These are phyloP conservation scores for Acer campestre DNA, from an alignment of 345 rosid species.

Conservation along the genomic window DNA sequence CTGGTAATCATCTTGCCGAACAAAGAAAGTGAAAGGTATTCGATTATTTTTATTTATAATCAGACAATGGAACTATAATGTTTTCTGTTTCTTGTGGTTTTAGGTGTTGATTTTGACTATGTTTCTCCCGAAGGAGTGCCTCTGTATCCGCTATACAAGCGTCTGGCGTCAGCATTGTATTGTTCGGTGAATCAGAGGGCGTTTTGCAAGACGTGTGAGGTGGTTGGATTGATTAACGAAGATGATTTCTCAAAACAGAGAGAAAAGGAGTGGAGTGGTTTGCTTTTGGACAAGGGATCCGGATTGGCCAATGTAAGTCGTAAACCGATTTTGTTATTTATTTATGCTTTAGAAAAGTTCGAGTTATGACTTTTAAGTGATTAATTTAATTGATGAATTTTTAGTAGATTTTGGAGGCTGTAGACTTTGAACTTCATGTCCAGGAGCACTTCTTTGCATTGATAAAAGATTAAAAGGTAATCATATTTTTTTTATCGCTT, in stretches of 20 bases:
- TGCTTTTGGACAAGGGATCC: conserved; percentile 38
- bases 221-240: conserved; percentile 24
- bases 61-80: background rate
- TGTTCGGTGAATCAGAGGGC: conserved; percentile 40
- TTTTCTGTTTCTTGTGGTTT: background rate
- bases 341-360: background rate
- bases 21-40: background rate
- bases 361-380: background rate
- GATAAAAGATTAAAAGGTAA: conserved; percentile 61
- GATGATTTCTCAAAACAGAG: conserved; percentile 33
- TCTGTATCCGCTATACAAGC: conserved; percentile 43
- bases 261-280: conserved; percentile 41
- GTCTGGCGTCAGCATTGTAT: conserved; percentile 45
- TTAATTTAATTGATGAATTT: background rate
- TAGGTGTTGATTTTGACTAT: conserved; percentile 13
- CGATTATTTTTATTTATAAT: background rate
- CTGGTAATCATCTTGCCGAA: background rate
- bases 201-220: conserved; percentile 28
- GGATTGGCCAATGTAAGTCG: conserved; percentile 41
- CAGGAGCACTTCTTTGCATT: conserved; percentile 52
- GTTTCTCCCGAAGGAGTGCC: conserved; percentile 48
- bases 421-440: conserved; percentile 44
- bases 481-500: background rate
- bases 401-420: conserved; percentile 37
- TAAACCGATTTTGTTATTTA: background rate